Evolutionary conservation across 371 early-diverging fungal species (phyloP).

Genomic region (Capniomyces stellatus): DNA sequence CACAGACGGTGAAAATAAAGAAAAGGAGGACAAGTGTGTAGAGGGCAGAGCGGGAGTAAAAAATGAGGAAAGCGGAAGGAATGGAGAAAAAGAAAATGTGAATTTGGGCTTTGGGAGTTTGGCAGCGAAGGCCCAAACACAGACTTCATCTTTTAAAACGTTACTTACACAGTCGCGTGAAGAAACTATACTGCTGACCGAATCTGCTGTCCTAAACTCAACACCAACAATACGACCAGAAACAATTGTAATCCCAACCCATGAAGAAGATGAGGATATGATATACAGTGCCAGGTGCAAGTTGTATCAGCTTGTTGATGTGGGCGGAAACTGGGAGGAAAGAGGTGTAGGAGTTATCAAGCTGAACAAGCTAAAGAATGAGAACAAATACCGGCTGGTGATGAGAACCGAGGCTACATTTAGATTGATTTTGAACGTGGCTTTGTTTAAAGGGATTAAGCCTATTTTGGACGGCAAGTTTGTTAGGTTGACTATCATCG

Average conservation of each 20-base stretch:
- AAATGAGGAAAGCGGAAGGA: too few species aligned
- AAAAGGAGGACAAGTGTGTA: too few species aligned
- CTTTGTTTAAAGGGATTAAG: slow-evolving; percentile 33
- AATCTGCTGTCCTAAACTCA: too few species aligned
- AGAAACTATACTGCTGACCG: too few species aligned
- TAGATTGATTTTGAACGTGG: slow-evolving; percentile 35
- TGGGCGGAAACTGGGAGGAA: slow-evolving; percentile 13
- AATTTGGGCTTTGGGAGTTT: too few species aligned
- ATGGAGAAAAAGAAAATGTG: too few species aligned
- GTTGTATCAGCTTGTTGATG: neutral
- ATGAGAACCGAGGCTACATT: slow-evolving; percentile 44
- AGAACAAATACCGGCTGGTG: slow-evolving; percentile 24
- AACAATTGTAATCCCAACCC: neutral
- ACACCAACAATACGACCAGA: neutral
- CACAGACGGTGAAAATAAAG: too few species aligned
- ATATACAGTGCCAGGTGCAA: neutral
- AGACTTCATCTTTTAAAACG: too few species aligned
- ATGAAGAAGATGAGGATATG: neutral
- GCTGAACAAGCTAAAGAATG: slow-evolving; percentile 10
- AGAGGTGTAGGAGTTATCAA: slow-evolving; percentile 20
- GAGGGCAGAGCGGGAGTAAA: too few species aligned
- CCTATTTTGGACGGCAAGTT: slow-evolving; percentile 33
- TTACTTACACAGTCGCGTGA: too few species aligned
- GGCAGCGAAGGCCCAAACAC: too few species aligned
- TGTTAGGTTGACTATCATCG: slow-evolving; percentile 34